phyloP scores from a whole-genome alignment of 75 land plant species.

The Selaginella moellendorffii region DNA sequence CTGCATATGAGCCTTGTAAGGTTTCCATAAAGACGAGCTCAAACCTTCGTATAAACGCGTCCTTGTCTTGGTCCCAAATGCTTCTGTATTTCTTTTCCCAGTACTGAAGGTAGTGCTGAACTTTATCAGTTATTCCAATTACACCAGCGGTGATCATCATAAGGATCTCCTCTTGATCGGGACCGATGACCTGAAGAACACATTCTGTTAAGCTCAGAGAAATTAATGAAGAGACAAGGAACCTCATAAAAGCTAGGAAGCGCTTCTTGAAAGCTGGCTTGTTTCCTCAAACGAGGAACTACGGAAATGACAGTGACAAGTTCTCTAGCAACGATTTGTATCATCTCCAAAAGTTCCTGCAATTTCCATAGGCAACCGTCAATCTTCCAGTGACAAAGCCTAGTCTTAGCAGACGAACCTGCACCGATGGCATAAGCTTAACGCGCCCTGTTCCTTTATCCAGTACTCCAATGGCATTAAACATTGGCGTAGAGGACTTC shows the following conservation, averaged over 20 bases:
- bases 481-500: constrained; percentile 16
- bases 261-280: neutral
- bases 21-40: neutral
- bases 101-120: constrained; percentile 15
- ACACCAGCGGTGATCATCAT: constrained; percentile 19
- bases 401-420: constrained; percentile 14
- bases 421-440: constrained; percentile 15
- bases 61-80: constrained; percentile 28
- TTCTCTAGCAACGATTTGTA: constrained; percentile 20
- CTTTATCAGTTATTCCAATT: constrained; percentile 15
- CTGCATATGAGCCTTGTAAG: constrained; percentile 2
- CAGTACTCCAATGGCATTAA: constrained; percentile 15
- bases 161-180: constrained; percentile 20
- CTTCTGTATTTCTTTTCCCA: constrained; percentile 25
- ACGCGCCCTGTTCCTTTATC: constrained; percentile 20
- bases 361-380: neutral
- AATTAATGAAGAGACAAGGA: no score
- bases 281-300: constrained; percentile 17
- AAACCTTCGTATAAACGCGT: constrained; percentile 23
- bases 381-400: no score
- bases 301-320: constrained; percentile 21
- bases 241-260: constrained; percentile 25
- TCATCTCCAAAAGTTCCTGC: constrained; percentile 21
- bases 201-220: neutral
- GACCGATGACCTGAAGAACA: constrained; percentile 14